Base-by-base conservation (phyloP, 2,329 filamentous ascomycete species). In the Drechmeria coniospora region DNA sequence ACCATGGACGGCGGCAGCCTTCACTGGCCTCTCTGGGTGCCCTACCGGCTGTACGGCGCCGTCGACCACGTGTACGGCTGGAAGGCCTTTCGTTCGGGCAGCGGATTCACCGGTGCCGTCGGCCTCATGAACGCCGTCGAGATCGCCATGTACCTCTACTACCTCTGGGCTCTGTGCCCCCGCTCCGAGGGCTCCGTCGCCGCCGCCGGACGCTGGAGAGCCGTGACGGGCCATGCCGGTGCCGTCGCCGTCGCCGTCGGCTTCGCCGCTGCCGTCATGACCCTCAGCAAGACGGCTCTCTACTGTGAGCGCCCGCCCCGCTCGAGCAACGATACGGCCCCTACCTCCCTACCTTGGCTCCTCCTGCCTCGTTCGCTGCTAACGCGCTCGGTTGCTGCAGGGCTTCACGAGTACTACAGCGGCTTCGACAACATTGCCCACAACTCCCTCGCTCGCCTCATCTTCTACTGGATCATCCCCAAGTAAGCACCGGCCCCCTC, bases 21-120 rank as follows among this genome's bases (percentile, higher is more conserved):
- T 28, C 80, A 92, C 56, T 60, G 56, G 57, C 79, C 79, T 2
- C 42, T 92, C 23, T 93, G 71, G 67, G 57, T 55, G 17, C 82
- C 80, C 0, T 93, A 93, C 55, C 70, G 67, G 44, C 68, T 92
- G 2, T 92, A 93, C 56, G 80, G 77, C 32, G 58, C 63, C 27
- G 61, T 92, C 38, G 84, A 93, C 53, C 63, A 84, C 50, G 63
- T 87, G 18, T 93, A 93, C 56, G 82, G 83, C 22, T 76, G 67
- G 60, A 74, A 76, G 41, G 75, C 78, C 4, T 82, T 67, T 48
- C 56, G 79, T 34, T 61, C 61, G 11, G 51, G 62, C 14, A 73
- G 74, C 46, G 82, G 83, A 20, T 93, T 92, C 54, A 80, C 79
- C 0, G 68, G 65, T 23, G 81, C 82, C 21, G 83, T 92, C 61